A percentile compares a stretch with the other conserved stretches of the same genome.
Conservation (phyloP, 768 basidiomycete species). For the Rubroboletus pulcherrimus region DNA sequence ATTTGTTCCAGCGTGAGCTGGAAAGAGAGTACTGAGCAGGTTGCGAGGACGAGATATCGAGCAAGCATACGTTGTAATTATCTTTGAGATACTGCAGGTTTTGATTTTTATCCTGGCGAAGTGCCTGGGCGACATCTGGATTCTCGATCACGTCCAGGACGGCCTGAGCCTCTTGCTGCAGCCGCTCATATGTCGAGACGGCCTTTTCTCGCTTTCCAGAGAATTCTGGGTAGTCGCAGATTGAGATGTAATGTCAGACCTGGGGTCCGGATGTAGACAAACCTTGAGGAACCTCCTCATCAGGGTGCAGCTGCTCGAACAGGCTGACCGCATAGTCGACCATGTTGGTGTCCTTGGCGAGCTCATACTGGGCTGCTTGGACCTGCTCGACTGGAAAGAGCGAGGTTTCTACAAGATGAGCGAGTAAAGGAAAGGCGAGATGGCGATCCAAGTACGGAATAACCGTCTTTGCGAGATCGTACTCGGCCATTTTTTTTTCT, state of each 20-base stretch:
- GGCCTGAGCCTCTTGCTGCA: constrained; percentile 87
- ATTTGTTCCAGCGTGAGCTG: constrained; percentile 96
- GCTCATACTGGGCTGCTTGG: constrained; percentile 90
- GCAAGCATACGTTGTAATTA: constrained; percentile 70
- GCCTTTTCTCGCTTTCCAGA: constrained; percentile 77
- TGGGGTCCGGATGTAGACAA: constrained; percentile 15
- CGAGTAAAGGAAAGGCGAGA: constrained; percentile 87
- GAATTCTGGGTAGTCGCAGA: constrained; percentile 56
- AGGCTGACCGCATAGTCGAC: constrained; percentile 86
- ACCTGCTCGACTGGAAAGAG: constrained; percentile 79
- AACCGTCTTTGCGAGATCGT: constrained; percentile 87
- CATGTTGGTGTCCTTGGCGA: constrained; percentile 98
- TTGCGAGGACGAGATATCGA: not conserved
- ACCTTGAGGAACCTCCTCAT: constrained; percentile 68
- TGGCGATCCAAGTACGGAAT: constrained; percentile 94
- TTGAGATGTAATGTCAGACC: not conserved
- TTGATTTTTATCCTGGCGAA: constrained; percentile 96
- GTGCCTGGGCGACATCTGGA: constrained; percentile 89
- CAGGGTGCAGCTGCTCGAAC: constrained; percentile 75
- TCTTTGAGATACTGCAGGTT: constrained; percentile 93
- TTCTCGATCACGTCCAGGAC: constrained; percentile 96
- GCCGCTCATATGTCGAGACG: constrained; percentile 75
- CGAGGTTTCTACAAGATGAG: constrained; percentile 74
- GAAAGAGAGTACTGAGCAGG: not conserved
- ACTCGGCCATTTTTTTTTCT: constrained; percentile 63